phyloP scores from a whole-genome alignment of 192 early-diverging fungal genomes.

The Coemansia sp. region DNA sequence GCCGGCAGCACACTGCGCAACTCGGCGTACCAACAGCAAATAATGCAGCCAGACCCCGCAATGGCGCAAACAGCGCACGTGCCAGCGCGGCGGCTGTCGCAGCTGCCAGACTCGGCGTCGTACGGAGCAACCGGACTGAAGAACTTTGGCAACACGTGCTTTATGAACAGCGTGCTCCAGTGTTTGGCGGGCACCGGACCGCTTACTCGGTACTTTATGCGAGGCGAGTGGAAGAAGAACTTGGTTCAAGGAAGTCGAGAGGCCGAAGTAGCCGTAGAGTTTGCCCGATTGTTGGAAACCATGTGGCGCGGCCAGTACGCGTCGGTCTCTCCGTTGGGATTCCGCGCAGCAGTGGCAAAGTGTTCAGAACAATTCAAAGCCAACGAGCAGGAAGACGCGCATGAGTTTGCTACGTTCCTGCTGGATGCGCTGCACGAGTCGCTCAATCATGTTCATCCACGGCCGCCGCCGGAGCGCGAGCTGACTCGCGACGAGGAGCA shows the following conservation, averaged over 20 bases:
- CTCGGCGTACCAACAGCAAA: slow-evolving; percentile 19
- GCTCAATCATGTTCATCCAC: slow-evolving; percentile 67
- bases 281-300: slow-evolving; percentile 70
- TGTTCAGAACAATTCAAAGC: slow-evolving; percentile 83
- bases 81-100: background rate
- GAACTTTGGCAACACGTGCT: slow-evolving; percentile 85
- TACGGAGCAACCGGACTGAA: slow-evolving; percentile 71
- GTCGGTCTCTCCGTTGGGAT: slow-evolving; percentile 74
- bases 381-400: slow-evolving; percentile 94
- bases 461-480: slow-evolving; percentile 48
- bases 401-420: slow-evolving; percentile 91
- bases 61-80: background rate
- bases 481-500: slow-evolving; percentile 48
- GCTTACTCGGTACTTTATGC: slow-evolving; percentile 72
- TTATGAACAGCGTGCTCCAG: slow-evolving; percentile 83
- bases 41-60: background rate
- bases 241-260: slow-evolving; percentile 60
- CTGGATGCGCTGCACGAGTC: slow-evolving; percentile 92
- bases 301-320: slow-evolving; percentile 83
- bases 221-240: slow-evolving; percentile 55
- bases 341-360: slow-evolving; percentile 72
- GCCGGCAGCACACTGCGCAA: slow-evolving; percentile 35
- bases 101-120: slow-evolving; percentile 42
- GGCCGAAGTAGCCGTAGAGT: slow-evolving; percentile 70
- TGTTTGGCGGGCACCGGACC: slow-evolving; percentile 71